Evolutionary conservation across 139 green algal genomes (phyloP), one percentile per base, ranked within the genome.

Genomic region (Coelastrella sp.): DNA sequence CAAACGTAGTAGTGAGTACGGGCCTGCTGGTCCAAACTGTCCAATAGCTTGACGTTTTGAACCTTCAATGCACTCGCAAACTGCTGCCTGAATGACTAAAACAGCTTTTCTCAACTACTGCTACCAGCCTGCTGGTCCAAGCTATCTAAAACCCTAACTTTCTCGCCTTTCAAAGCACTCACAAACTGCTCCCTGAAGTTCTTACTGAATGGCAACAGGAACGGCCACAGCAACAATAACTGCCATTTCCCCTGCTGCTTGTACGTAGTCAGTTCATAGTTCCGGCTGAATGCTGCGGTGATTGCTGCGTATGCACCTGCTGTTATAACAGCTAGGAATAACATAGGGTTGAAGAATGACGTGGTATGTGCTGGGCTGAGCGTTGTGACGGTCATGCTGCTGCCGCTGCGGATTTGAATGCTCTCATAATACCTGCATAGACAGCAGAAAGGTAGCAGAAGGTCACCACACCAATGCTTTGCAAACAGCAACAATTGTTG

Each of bases 401-500:
- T 23, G 60, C 92, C 86, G 8, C 79, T 81, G 81, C 73, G 91
- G 83, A 95, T 95, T 61, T 91, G 89, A 56, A 95, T 95, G 80
- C 90, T 91, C 73, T 95, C 92, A 64, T 93, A 93, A 79, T 93
- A 95, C 64, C 92, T 86, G 90, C 92, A 85, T 8, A 2, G 10
- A 58, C 4, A 65, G 56, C 78, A 85, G 56, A 0, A 10, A 71
- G 0, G 61, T 0, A 71, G 61, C 61, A 13, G 1, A 3, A 0
- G 61, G 11, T 13, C 3, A 13, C 61, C 61, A 19, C 0, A 71
- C 8, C 61, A 71, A 71, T 10, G 61, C 61, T 47, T 47, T 47
- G 32, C 32, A 47, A 47, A 47, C 32, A 47, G n/a, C n/a, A n/a
- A n/a, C n/a, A n/a, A n/a, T n/a, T n/a, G n/a, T n/a, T n/a, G n/a